A percentile compares a stretch with the other conserved stretches of the same genome.
Conservation (phyloP, 495 filamentous ascomycete genomes). For the Margaritispora aquatica region DNA sequence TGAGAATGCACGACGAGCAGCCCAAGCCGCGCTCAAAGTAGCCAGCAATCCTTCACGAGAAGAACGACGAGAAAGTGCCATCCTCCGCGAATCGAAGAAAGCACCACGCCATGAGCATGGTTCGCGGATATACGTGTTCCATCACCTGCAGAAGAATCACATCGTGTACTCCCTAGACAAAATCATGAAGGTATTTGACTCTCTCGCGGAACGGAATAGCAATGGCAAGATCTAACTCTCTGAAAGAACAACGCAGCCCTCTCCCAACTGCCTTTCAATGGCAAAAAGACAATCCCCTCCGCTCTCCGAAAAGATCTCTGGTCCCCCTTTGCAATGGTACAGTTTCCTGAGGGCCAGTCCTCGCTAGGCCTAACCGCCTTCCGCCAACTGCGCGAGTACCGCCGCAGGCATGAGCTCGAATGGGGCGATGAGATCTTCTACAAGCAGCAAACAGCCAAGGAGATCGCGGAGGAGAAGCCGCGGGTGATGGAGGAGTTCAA, state of each 20-base stretch:
- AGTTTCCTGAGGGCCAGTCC: constrained; percentile 52
- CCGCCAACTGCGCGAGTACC: constrained; percentile 77
- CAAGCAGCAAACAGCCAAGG: constrained; percentile 31
- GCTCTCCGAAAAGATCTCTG: constrained; percentile 86
- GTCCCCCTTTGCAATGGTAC: constrained; percentile 70
- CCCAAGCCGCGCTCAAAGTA: not conserved
- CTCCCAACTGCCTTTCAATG: constrained; percentile 76
- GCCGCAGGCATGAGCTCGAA: constrained; percentile 56
- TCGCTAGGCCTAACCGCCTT: constrained; percentile 66
- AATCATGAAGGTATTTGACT: constrained; percentile 52
- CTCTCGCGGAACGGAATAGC: not conserved
- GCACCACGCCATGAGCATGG: constrained; percentile 31
- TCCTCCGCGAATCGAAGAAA: not conserved
- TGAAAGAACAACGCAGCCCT: constrained; percentile 58
- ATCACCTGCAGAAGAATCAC: constrained; percentile 73
- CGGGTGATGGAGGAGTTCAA: constrained; percentile 33
- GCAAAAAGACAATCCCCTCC: constrained; percentile 80
- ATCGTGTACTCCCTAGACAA: constrained; percentile 74
- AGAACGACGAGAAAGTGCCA: not conserved
- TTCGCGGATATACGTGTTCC: constrained; percentile 76
- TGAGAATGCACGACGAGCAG: not conserved
- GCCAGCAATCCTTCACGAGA: not conserved
- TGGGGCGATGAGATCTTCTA: constrained; percentile 38
- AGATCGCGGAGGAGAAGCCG: constrained; percentile 30
- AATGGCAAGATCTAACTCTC: not conserved